phyloP scores from a whole-genome alignment of 2,329 filamentous ascomycete species.

The Bipolaris zeicola region DNA sequence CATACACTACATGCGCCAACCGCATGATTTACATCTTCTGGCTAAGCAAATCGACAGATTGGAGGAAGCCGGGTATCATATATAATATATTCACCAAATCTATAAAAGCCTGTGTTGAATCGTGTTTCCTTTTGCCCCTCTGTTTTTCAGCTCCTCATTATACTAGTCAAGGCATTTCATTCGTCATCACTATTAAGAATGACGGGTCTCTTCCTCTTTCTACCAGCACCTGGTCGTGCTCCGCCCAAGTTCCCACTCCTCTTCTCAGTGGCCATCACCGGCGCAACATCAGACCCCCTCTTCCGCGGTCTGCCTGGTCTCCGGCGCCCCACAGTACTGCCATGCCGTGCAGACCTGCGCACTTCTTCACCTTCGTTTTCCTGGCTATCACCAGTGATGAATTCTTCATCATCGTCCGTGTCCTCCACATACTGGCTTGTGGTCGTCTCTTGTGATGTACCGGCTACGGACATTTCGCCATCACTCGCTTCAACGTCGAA shows the following conservation, averaged over 20 bases:
- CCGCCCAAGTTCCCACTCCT: slow-evolving; percentile 12
- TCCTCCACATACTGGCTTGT: slow-evolving; percentile 14
- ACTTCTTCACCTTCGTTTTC: not conserved
- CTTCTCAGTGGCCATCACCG: slow-evolving; percentile 7
- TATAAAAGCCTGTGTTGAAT: not conserved
- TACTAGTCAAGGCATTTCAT: slow-evolving; percentile 3
- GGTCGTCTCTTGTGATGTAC: slow-evolving; percentile 4
- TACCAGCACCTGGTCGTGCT: slow-evolving; percentile 10
- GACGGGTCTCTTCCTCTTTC: slow-evolving; percentile 22
- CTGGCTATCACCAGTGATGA: not conserved
- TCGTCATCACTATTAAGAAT: slow-evolving; percentile 22
- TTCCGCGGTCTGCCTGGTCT: slow-evolving; percentile 1
- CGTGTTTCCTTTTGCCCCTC: not conserved
- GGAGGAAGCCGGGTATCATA: not conserved
- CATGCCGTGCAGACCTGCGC: not conserved
- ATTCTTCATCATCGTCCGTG: slow-evolving; percentile 18
- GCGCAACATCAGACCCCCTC: not conserved
- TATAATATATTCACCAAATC: not conserved
- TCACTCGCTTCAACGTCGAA: slow-evolving; percentile 1
- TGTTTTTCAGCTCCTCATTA: not conserved
- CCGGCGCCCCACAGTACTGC: not conserved
- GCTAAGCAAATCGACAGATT: not conserved
- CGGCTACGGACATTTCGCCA: not conserved
- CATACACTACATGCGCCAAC: not conserved
- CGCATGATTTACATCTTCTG: not conserved